Evolutionary conservation across 176 grass and related monocot species (phyloP), one percentile per base, ranked within the genome.

Genomic region (Neostapfia colusana): DNA sequence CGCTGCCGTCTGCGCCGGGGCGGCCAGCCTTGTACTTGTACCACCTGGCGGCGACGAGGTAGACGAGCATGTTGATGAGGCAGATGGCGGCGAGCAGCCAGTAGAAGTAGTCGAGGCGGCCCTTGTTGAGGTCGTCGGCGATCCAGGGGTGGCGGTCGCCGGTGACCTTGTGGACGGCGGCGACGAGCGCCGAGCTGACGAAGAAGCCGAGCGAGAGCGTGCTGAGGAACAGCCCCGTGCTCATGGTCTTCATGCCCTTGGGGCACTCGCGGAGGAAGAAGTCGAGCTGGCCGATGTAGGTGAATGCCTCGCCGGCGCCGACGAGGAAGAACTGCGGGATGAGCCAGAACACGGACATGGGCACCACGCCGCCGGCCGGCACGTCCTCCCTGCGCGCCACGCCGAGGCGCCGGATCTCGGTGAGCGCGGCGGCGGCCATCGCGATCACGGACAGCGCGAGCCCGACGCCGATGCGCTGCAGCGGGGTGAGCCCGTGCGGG

Each of bases 181-280:
- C 15, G 20, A 99, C 96, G 2, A 99, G 83, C 24, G 70, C 88
- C 0, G 92, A 92, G 89, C 95, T 99, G n/a, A 95, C 74, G 60
- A 90, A 99, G 78, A 99, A 99, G 0, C 95, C 95, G 1, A 99
- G 82, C 10, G 95, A 90, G 5, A 95, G 87, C 10, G 95, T 99
- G 80, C 91, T 99, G 7, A 99, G 85, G 82, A 99, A 99, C 3
- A 99, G 49, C 0, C 95, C 95, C 1, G 95, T 99, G 89, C 95
- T 99, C 92, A 99, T 95, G 8, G 95, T 95, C 78, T 99, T 99
- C 95, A 99, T 99, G 1, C 95, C 95, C 70, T 92, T 92, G 50
- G 95, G 95, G 77, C 95, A 95, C 69, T 99, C 95, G 2, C 89
- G 73, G 18, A 99, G 87, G 84, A 99, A 99, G 89, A 99, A 99